These are phyloP conservation scores for Fusarium succisae DNA, from an alignment of 2,329 filamentous ascomycete species.

Conservation along the genomic window DNA sequence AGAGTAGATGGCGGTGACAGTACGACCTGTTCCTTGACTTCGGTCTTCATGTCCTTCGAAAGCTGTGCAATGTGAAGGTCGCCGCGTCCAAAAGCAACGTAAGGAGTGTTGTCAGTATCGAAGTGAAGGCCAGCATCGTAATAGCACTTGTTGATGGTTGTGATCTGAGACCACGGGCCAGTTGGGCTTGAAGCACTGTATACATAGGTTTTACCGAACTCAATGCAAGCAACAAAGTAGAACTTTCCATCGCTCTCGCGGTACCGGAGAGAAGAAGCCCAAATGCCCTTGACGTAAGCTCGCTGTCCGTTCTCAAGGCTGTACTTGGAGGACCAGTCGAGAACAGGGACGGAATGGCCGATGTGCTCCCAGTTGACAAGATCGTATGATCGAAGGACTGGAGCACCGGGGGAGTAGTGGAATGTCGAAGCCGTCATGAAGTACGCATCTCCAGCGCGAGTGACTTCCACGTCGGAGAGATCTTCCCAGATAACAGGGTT, in stretches of 20 bases:
- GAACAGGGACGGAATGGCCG: constrained; percentile 51
- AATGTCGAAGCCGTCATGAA: constrained; percentile 66
- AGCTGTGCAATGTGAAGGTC: constrained; percentile 61
- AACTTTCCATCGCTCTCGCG: constrained; percentile 20
- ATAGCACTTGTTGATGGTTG: constrained; percentile 60
- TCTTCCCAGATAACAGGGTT: constrained; percentile 55
- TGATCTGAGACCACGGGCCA: constrained; percentile 54
- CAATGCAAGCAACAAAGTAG: constrained; percentile 53
- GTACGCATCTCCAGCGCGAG: constrained; percentile 58
- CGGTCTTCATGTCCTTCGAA: constrained; percentile 47
- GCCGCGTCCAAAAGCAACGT: constrained; percentile 61
- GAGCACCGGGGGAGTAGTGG: constrained; percentile 65
- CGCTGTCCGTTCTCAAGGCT: constrained; percentile 48
- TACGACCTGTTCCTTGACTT: constrained; percentile 14
- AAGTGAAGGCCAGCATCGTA: constrained; percentile 67
- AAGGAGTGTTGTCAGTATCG: constrained; percentile 65
- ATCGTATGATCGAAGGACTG: constrained; percentile 63
- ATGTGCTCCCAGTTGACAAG: constrained; percentile 62
- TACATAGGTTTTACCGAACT: constrained; percentile 56
- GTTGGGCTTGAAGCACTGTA: constrained; percentile 56
- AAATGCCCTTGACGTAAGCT: constrained; percentile 65
- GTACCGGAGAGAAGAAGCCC: constrained; percentile 53
- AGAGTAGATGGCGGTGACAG: background rate
- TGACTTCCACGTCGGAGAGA: constrained; percentile 63
- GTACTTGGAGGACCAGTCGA: constrained; percentile 9